Base-by-base conservation (phyloP, 108 stramenopile species). In the Skeletonema menzelii region DNA sequence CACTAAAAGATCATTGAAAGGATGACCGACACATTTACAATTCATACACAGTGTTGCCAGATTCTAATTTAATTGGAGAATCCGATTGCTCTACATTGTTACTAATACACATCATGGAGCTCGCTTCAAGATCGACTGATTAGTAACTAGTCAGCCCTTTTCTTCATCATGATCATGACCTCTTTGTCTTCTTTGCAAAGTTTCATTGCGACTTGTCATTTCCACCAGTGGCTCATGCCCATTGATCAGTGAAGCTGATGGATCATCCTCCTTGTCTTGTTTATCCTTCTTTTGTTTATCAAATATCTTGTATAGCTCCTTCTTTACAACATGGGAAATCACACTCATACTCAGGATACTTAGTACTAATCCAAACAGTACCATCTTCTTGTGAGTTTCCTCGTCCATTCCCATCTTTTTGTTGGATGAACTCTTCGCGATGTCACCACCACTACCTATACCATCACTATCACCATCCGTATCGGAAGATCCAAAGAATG, bases 281-380 rank as follows among this genome's bases (percentile, higher is more conserved):
- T 91, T 89, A n/a, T 89, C 83, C 46, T 86, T 78, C 69, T 88
- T 85, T 81, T 92, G 88, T 58, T 84, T 69, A 12, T 88, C 88
- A 69, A 92, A 74, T 44, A 91, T 88, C 65, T 84, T 88, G 69
- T 85, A 79, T n/a, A 94, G 65, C 75, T 94, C 90, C 49, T 86
- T 87, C 58, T 79, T 76, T 31, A 94, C 88, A 68, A 85, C 75
- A 15, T 77, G 73, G 2, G 89, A 86, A 12, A 94, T 86, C 37
- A 84, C 59, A 19, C 80, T 79, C 80, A 94, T 94, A 75, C 85
- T 94, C 27, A 91, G 77, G 44, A 83, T 56, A 68, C 89, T 90
- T 27, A 94, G 58, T 3, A 84, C 19, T 38, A 91, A 69, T 22
- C 88, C 93, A 32, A 76, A 78, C 10, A 91, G 13, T 66, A 91